Evolutionary conservation across 148 eudicot genomes (phyloP).

Genomic region (Heliamphora exappendiculata): DNA sequence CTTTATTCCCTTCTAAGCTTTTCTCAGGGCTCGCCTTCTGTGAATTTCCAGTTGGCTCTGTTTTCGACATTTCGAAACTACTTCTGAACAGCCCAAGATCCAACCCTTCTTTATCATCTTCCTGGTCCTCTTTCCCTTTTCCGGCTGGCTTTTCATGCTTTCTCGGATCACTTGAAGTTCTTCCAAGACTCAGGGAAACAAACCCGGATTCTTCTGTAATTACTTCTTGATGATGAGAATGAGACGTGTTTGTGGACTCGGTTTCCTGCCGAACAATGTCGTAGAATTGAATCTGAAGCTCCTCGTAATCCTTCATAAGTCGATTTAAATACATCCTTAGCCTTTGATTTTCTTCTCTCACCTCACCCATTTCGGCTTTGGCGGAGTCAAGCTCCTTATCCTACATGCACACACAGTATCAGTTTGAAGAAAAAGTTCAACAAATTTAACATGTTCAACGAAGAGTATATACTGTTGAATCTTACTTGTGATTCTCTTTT

Average conservation of each 20-base stretch:
- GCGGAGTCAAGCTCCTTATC: slow-evolving; percentile 47
- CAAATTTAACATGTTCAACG: too few species aligned
- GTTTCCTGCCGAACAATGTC: slow-evolving; percentile 33
- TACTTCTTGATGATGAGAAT: slow-evolving; percentile 7
- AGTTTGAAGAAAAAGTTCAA: not conserved
- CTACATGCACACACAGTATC: slow-evolving; percentile 12
- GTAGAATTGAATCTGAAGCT: slow-evolving; percentile 49
- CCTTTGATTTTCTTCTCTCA: slow-evolving; percentile 69
- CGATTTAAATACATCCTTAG: slow-evolving; percentile 44
- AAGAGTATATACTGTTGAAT: not conserved
- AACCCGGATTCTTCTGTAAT: slow-evolving; percentile 31
- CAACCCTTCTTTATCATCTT: slow-evolving; percentile 31
- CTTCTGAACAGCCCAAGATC: slow-evolving; percentile 48
- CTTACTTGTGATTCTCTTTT: not conserved
- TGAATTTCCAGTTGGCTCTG: not conserved
- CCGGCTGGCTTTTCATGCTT: slow-evolving; percentile 13
- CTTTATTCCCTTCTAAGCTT: slow-evolving; percentile 39
- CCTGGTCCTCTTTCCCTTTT: slow-evolving; percentile 11
- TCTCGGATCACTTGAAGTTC: slow-evolving; percentile 31
- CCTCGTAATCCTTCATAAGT: slow-evolving; percentile 55
- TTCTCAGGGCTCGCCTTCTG: slow-evolving; percentile 33
- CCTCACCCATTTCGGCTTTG: slow-evolving; percentile 67
- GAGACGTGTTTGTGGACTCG: slow-evolving; percentile 1
- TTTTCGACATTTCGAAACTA: slow-evolving; percentile 25
- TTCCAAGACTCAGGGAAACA: slow-evolving; percentile 71